Conservation (phyloP, 192 early-diverging fungal species). For the Backusella tarrabulga region DNA sequence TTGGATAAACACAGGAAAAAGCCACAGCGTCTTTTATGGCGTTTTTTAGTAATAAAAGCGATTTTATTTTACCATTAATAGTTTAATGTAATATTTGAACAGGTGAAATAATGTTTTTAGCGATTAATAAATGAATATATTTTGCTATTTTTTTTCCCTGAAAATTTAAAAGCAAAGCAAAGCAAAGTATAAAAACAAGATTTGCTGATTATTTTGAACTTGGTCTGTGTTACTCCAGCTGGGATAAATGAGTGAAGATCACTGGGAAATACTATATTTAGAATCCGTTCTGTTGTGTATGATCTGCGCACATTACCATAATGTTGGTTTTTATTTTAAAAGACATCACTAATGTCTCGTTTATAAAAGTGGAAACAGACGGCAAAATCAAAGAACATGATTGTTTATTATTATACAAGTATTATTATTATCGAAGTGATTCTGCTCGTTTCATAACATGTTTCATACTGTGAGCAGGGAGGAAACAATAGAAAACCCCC, state of each 20-base stretch:
- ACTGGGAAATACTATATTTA: neutral
- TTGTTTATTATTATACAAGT: too few relatives aligned
- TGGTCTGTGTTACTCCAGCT: neutral
- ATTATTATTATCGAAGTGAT: too few relatives aligned
- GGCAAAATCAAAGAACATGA: too few relatives aligned
- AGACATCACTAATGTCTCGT: neutral
- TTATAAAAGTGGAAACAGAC: neutral
- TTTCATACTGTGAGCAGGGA: too few relatives aligned
- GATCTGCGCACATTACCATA: neutral
- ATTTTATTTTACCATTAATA: neutral
- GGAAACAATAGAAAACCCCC: too few relatives aligned
- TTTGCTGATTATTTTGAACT: neutral
- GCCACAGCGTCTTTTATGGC: neutral
- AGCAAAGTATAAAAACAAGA: neutral
- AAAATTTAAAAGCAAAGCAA: neutral
- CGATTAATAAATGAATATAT: neutral
- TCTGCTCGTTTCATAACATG: too few relatives aligned
- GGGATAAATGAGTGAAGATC: neutral
- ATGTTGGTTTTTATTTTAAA: neutral
- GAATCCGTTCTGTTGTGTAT: neutral
- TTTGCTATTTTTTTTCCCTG: neutral
- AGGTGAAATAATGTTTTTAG: neutral
- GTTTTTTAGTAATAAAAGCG: neutral
- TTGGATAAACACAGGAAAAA: neutral
- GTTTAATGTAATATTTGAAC: neutral